Evolutionary conservation across 75 land plant species (phyloP).

Genomic region (Ceratopteris richardii): DNA sequence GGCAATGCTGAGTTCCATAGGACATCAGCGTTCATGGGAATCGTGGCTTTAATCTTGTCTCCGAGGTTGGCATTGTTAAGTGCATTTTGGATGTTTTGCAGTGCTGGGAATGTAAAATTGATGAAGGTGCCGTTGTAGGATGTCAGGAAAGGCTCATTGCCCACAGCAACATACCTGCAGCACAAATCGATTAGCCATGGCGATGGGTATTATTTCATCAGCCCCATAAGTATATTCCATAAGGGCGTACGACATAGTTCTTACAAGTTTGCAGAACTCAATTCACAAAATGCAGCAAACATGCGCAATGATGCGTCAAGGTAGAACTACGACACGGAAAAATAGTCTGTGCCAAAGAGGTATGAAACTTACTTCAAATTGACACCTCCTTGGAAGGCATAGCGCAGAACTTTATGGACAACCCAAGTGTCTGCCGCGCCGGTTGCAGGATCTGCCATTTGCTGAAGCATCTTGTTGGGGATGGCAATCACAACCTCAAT

Average conservation of each 20-base stretch:
- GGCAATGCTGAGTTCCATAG: conserved; percentile 27
- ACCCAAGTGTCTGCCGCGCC: conserved; percentile 56
- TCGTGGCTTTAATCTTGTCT: conserved; percentile 33
- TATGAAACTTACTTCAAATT: conserved; percentile 44
- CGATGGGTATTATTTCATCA: background rate
- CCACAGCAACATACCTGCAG: conserved; percentile 49
- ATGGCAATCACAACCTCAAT: conserved; percentile 59
- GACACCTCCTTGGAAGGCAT: conserved; percentile 34
- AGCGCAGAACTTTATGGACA: conserved; percentile 36
- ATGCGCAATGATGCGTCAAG: too few species aligned
- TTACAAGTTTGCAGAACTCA: too few species aligned
- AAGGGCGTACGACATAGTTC: too few species aligned
- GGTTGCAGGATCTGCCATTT: conserved; percentile 24
- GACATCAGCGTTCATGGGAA: conserved; percentile 58
- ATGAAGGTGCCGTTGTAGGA: conserved; percentile 34
- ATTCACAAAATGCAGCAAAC: too few species aligned
- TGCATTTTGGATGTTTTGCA: conserved; percentile 44
- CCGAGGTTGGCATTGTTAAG: conserved; percentile 31
- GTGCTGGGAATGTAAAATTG: conserved; percentile 33
- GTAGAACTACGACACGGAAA: too few species aligned
- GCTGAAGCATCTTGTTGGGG: conserved; percentile 43
- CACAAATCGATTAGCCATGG: conserved; percentile 9
- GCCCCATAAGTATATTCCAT: too few species aligned
- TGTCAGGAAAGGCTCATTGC: conserved; percentile 51
- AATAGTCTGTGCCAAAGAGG: too few species aligned